Evolutionary conservation across 176 grass and related monocot genomes (phyloP).

Genomic region (Bonia amplexicaulis): DNA sequence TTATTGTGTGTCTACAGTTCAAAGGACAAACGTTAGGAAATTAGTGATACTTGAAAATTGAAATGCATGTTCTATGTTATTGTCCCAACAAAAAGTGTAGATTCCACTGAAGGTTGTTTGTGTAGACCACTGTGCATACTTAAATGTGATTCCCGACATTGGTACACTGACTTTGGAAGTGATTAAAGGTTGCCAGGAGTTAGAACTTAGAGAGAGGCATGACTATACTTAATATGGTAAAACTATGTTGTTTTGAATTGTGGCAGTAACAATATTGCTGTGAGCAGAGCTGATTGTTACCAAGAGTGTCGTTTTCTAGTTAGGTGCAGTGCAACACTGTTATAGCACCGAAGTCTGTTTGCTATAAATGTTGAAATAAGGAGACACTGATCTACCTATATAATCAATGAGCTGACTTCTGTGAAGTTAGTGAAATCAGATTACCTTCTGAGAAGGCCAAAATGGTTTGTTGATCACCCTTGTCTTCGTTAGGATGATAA

Average conservation of each 20-base stretch:
- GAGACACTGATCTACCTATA: neutral
- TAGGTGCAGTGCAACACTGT: neutral
- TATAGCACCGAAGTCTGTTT: neutral
- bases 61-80: neutral
- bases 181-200: neutral
- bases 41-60: neutral
- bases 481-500: neutral
- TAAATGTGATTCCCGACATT: neutral
- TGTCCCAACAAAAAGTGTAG: neutral
- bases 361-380: neutral
- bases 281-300: neutral
- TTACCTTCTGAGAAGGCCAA: neutral
- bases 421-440: neutral
- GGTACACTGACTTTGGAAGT: neutral
- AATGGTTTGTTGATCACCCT: neutral
- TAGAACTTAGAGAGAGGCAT: neutral
- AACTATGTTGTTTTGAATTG: neutral
- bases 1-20: neutral
- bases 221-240: neutral
- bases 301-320: neutral
- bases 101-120: neutral
- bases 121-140: neutral
- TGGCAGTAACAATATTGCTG: neutral
- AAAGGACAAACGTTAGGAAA: neutral
- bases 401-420: neutral